Conservation (phyloP, 805 yeast genomes). For the Metschnikowia lochheadii region DNA sequence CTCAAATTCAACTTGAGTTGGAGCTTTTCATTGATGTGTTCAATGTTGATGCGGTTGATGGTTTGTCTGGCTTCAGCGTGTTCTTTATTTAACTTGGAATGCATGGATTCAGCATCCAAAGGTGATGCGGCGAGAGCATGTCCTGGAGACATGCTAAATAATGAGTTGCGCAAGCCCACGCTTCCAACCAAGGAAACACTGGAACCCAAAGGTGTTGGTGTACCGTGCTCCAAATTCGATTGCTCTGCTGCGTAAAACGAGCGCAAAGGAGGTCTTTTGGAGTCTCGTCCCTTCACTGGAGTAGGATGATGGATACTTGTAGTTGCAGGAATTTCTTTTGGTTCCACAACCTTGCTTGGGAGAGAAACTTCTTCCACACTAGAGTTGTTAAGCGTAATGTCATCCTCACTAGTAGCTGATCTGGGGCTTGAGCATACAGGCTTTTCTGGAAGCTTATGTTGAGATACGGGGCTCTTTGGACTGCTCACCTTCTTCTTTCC, state of each 20-base stretch:
- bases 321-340: not conserved
- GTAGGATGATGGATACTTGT: conserved; percentile 13
- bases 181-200: conserved; percentile 26
- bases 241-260: conserved; percentile 1
- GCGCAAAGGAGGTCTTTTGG: conserved; percentile 9
- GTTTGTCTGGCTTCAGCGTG: conserved; percentile 25
- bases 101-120: conserved; percentile 16
- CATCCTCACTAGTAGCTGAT: not conserved
- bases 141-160: conserved; percentile 27
- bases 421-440: not conserved
- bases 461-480: not conserved
- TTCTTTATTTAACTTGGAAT: conserved; percentile 2
- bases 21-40: conserved; percentile 24
- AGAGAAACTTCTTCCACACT: not conserved
- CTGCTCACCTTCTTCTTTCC: conserved; percentile 6
- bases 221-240: not conserved
- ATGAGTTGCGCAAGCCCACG: conserved; percentile 39
- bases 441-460: not conserved
- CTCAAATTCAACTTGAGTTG: conserved; percentile 7
- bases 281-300: conserved; percentile 10
- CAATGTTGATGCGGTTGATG: conserved; percentile 26
- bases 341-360: not conserved
- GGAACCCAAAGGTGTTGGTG: conserved; percentile 16
- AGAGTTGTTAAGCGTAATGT: not conserved
- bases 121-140: conserved; percentile 28